These are phyloP conservation scores for Candida insectalens DNA, from an alignment of 805 yeast species.

Conservation along the genomic window DNA sequence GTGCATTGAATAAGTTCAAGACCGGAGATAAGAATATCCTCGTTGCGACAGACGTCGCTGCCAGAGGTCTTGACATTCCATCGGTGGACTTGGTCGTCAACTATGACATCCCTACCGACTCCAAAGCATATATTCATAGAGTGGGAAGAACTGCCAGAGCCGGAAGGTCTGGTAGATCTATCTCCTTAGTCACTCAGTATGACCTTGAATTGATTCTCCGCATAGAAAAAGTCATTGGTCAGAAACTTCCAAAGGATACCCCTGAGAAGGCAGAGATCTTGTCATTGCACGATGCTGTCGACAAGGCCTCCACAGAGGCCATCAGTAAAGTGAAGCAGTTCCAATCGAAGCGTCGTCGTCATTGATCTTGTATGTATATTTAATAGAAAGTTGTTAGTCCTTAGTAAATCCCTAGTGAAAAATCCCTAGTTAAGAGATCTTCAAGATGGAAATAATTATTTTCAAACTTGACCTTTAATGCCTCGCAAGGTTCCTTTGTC, in stretches of 20 bases:
- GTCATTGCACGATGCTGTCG: constrained; percentile 78
- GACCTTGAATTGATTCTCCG: constrained; percentile 83
- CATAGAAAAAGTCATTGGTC: constrained; percentile 78
- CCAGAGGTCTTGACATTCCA: constrained; percentile 96
- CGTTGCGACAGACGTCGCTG: constrained; percentile 86
- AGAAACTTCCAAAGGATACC: constrained; percentile 75
- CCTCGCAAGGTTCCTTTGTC: constrained; percentile 24
- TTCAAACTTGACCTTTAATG: not conserved
- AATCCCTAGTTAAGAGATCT: too few relatives aligned
- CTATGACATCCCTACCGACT: constrained; percentile 90
- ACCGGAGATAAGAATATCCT: constrained; percentile 58
- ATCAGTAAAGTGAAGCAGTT: constrained; percentile 66
- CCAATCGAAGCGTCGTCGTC: constrained; percentile 28
- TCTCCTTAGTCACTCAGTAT: constrained; percentile 87
- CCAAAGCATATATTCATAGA: constrained; percentile 93
- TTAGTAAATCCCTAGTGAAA: too few relatives aligned
- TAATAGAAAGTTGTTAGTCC: not conserved
- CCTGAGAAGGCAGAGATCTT: constrained; percentile 70
- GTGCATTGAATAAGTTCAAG: constrained; percentile 72
- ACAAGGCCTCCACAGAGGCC: constrained; percentile 86
- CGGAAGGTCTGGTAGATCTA: constrained; percentile 79
- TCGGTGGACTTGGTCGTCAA: constrained; percentile 83
- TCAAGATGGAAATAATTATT: not conserved
- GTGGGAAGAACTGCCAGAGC: constrained; percentile 98
- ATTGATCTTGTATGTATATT: too few relatives aligned